Percentiles rank a stretch among this genome's conserved stretches.
These are phyloP conservation scores for apple (Malus domestica) DNA, from an alignment of 306 rosid species.

Conservation along the genomic window DNA sequence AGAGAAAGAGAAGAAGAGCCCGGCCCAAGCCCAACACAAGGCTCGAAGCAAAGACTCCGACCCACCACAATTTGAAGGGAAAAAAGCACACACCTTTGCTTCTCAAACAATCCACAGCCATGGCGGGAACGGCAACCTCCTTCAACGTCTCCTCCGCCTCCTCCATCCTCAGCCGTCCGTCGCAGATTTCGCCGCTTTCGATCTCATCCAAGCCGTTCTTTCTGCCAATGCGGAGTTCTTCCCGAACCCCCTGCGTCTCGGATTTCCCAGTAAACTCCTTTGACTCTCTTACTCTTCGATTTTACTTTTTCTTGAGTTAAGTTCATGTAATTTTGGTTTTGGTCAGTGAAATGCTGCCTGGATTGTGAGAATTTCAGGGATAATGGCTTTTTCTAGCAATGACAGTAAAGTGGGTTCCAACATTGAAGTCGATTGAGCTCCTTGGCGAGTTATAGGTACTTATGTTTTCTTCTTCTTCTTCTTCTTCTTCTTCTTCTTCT, in stretches of 20 bases:
- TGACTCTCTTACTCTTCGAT: neutral
- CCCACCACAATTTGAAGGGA: neutral
- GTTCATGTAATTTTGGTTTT: neutral
- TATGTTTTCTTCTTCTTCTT: no score
- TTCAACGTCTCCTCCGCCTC: constrained; percentile 39
- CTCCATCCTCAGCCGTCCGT: constrained; percentile 25
- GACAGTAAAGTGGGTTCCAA: no score
- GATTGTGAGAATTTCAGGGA: constrained; percentile 28
- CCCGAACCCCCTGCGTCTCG: constrained; percentile 13
- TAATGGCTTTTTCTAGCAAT: no score
- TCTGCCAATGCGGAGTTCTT: constrained; percentile 27
- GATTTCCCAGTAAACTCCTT: constrained; percentile 42
- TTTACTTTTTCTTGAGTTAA: neutral
- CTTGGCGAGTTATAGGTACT: no score
- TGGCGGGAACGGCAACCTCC: constrained; percentile 54
- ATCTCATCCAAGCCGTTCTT: constrained; percentile 32
- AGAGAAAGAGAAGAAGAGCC: neutral
- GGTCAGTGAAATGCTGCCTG: neutral
- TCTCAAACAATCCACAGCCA: neutral
- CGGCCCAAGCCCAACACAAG: neutral
- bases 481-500: no score
- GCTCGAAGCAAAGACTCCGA: neutral
- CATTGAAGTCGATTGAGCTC: no score
- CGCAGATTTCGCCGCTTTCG: constrained; percentile 21
- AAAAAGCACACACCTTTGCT: neutral